Percentiles rank a stretch among this genome's conserved stretches.
phyloP scores from a whole-genome alignment of 805 yeast species.

The Diddensiella caesifluorescens region DNA sequence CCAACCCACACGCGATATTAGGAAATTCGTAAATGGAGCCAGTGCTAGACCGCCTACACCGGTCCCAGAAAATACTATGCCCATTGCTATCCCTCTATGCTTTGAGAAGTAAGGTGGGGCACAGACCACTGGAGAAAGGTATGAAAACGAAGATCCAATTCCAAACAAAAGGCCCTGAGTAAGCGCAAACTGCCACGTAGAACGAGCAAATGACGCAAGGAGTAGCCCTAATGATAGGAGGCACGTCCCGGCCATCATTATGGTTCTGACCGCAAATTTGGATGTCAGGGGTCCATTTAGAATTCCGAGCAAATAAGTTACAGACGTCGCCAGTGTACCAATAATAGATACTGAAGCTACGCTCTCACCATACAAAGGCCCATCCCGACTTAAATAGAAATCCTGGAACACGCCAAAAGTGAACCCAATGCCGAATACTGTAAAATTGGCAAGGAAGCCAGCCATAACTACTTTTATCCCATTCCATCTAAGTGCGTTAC shows the following conservation, averaged over 20 bases:
- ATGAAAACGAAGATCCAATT: slow-evolving; percentile 17
- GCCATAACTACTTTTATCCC: slow-evolving; percentile 14
- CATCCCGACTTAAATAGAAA: slow-evolving; percentile 13
- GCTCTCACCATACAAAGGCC: slow-evolving; percentile 14
- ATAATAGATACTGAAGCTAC: slow-evolving; percentile 17
- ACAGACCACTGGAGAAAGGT: slow-evolving; percentile 21
- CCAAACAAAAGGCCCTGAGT: slow-evolving; percentile 22
- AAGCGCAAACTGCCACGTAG: slow-evolving; percentile 18
- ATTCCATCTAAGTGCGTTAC: not conserved
- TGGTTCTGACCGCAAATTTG: slow-evolving; percentile 3
- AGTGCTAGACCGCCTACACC: slow-evolving; percentile 24
- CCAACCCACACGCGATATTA: slow-evolving; percentile 18
- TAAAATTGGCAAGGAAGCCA: slow-evolving; percentile 19
- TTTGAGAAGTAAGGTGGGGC: slow-evolving; percentile 22
- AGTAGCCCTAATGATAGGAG: slow-evolving; percentile 16
- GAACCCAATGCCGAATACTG: slow-evolving; percentile 21
- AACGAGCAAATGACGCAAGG: slow-evolving; percentile 11
- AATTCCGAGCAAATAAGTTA: slow-evolving; percentile 17
- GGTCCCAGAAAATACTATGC: slow-evolving; percentile 23
- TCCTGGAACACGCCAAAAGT: slow-evolving; percentile 24
- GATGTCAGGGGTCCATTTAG: slow-evolving; percentile 6
- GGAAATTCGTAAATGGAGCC: slow-evolving; percentile 17
- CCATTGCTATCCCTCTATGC: slow-evolving; percentile 26
- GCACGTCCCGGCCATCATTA: slow-evolving; percentile 14
- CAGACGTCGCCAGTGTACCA: slow-evolving; percentile 20